phyloP scores from a whole-genome alignment of 192 early-diverging fungal species.

The Chytriomyces confervae region DNA sequence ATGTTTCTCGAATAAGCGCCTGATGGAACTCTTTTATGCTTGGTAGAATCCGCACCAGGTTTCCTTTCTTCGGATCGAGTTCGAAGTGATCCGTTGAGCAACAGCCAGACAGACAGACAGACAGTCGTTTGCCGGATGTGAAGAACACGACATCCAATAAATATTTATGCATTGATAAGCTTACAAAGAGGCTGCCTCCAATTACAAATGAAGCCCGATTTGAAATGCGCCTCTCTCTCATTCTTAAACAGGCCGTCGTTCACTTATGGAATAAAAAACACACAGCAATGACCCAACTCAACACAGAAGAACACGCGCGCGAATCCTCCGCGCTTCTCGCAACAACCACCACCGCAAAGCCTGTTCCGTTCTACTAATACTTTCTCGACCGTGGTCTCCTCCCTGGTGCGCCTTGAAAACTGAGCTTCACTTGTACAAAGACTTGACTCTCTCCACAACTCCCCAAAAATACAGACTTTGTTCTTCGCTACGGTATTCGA shows the following conservation, averaged over 20 bases:
- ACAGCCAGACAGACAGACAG: too few species aligned
- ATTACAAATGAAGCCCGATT: not conserved
- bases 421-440: too few species aligned
- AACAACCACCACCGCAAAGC: not conserved
- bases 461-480: constrained; percentile 51
- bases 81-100: not conserved
- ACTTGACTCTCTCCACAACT: too few species aligned
- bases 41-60: not conserved
- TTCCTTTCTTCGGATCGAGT: not conserved
- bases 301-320: too few species aligned
- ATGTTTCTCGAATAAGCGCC: too few species aligned
- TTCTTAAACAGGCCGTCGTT: not conserved
- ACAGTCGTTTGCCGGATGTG: too few species aligned
- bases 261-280: too few species aligned
- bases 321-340: not conserved
- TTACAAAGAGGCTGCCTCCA: not conserved
- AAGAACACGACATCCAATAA: too few species aligned
- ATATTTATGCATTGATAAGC: too few species aligned
- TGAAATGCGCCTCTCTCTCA: not conserved
- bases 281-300: too few species aligned
- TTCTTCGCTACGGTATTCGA: constrained; percentile 56
- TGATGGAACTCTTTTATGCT: not conserved
- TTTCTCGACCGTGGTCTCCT: constrained; percentile 47
- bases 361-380: constrained; percentile 40
- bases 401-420: not conserved